Evolutionary conservation across 148 eudicot genomes (phyloP).

Genomic region (Tetragonia tetragonoides): DNA sequence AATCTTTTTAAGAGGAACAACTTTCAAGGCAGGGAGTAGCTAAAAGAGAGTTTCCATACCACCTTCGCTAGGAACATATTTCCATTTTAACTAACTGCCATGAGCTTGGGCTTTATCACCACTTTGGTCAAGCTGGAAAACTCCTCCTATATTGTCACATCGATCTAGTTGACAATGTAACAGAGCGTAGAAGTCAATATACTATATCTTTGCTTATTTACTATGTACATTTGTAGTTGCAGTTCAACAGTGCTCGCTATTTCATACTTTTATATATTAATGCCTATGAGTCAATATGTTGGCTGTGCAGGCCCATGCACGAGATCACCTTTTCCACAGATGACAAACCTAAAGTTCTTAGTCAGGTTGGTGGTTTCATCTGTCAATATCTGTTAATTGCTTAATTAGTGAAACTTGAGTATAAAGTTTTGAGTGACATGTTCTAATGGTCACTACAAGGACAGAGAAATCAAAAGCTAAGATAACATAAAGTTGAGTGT

Average conservation of each 20-base stretch:
- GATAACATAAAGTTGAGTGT: background rate
- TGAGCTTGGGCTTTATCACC: too few relatives aligned
- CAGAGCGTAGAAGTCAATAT: background rate
- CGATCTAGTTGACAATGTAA: background rate
- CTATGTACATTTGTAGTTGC: background rate
- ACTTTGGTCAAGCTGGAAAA: too few relatives aligned
- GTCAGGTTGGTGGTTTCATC: constrained; percentile 52
- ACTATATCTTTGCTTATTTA: background rate
- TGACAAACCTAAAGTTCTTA: constrained; percentile 85
- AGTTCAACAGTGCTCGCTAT: background rate
- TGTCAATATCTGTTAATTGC: background rate
- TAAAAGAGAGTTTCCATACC: background rate
- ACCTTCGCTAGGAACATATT: background rate
- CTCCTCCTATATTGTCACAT: too few relatives aligned
- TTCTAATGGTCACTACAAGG: background rate
- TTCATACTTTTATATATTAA: background rate
- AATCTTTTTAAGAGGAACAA: constrained; percentile 9
- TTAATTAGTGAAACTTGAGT: background rate
- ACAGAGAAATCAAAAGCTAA: background rate
- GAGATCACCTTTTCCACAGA: constrained; percentile 83
- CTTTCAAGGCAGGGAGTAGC: background rate
- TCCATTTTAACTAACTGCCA: too few relatives aligned
- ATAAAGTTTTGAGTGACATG: background rate
- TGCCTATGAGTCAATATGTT: constrained; percentile 22
- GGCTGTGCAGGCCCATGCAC: constrained; percentile 73